Percentiles rank a stretch among this genome's conserved stretches.
phyloP scores from a whole-genome alignment of 1,139 yeast species.

The Martiniozyma asiatica region DNA sequence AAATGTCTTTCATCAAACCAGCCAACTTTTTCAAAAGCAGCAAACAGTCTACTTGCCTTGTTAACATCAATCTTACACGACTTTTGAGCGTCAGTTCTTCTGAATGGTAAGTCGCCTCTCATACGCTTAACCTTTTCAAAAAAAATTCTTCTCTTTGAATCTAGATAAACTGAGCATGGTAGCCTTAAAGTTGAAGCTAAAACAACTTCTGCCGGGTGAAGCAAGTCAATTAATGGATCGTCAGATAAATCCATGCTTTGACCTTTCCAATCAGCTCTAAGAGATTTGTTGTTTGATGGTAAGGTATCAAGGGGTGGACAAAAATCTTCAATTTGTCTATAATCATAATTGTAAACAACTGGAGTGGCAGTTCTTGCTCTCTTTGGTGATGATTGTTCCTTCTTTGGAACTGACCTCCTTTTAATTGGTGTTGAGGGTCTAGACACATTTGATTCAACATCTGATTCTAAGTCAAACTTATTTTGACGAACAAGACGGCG shows the following conservation, averaged over 20 bases:
- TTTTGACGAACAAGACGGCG: conserved; percentile 39
- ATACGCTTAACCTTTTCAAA: conserved; percentile 76
- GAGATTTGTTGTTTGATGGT: conserved; percentile 56
- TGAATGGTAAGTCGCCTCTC: conserved; percentile 67
- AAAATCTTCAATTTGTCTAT: conserved; percentile 52
- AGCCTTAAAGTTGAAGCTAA: conserved; percentile 82
- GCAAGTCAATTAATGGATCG: conserved; percentile 59
- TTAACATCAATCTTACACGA: conserved; percentile 96
- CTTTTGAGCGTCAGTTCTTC: conserved; percentile 96
- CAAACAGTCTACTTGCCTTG: conserved; percentile 85
- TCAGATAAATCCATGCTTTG: conserved; percentile 82
- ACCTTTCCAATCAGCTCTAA: conserved; percentile 95
- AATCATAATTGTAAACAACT: conserved; percentile 42
- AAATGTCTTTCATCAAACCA: conserved; percentile 82
- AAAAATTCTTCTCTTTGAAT: conserved; percentile 83
- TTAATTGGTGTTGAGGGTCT: conserved; percentile 25
- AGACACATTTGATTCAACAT: conserved; percentile 12
- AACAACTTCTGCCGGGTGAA: conserved; percentile 87
- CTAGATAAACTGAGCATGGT: conserved; percentile 79
- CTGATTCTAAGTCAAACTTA: conserved; percentile 18
- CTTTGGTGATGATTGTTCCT: conserved; percentile 24
- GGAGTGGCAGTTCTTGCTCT: conserved; percentile 22
- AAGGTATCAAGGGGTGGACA: conserved; percentile 58
- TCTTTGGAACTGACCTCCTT: conserved; percentile 23
- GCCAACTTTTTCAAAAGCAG: conserved; percentile 90